Evolutionary conservation across 2,329 filamentous ascomycete species (phyloP), one percentile per base, ranked within the genome.

Genomic region (Dactylellina parvicollis): DNA sequence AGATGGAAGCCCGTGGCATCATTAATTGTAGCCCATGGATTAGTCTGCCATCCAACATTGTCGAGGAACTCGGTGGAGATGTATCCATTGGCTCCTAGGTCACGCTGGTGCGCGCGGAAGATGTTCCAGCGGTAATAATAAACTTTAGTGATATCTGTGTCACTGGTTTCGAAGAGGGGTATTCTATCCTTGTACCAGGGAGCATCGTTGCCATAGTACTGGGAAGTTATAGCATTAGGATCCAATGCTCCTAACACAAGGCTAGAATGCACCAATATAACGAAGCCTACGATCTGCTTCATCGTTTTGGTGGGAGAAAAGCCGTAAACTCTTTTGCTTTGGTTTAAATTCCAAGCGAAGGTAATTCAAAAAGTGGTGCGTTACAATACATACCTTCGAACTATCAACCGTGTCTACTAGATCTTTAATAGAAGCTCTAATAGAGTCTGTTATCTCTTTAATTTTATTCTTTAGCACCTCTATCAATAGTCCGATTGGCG

Each of bases 101-200:
- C 82, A 24, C 82, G 80, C 75, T 83, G 82, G 66, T 83, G 82
- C 0, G 82, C 79, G 1, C 82, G 80, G 77, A 82, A 83, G 24
- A 83, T 78, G 24, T 79, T 80, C 82, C 81, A 83, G 30, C 82
- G 81, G 71, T 83, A 83, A 76, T 83, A 83, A 76, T 83, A 83
- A 8, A 83, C 82, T 16, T 82, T 80, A 0, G 79, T 80, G 14
- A 82, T 79, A 8, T 79, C 74, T 1, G 76, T 47, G 59, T 82
- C 80, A 52, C 80, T 81, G 16, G 79, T 80, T 54, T 82, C 80
- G 67, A 82, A 82, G 57, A 80, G 80, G 1, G 81, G 80, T 4
- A 82, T 81, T 10, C 80, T 78, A 30, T 79, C 75, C 5, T 77
- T 76, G 50, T 81, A 82, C 81, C 81, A 82, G 0, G 80, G 78